Evolutionary conservation across 2,329 filamentous ascomycete species (phyloP).

Genomic region (Fusarium hostae): DNA sequence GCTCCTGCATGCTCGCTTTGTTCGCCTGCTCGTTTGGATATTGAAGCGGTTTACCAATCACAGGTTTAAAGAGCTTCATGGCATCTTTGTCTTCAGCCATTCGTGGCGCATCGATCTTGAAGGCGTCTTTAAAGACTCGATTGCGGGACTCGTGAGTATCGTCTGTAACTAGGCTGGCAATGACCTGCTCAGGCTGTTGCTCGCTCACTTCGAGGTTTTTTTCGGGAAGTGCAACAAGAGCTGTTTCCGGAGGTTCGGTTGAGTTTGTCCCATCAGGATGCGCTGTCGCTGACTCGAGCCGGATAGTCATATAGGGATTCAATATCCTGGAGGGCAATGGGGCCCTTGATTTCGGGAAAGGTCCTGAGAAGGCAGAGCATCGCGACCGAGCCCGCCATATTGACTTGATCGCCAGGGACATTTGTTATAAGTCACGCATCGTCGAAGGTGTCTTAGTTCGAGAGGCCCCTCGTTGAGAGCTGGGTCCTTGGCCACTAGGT

Average conservation of each 20-base stretch:
- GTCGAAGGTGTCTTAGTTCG: conserved; percentile 26
- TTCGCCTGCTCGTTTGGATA: conserved; percentile 45
- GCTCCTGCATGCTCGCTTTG: conserved; percentile 34
- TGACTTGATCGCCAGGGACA: conserved; percentile 59
- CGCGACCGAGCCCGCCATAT: conserved; percentile 55
- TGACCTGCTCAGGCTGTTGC: conserved; percentile 9
- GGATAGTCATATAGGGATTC: conserved; percentile 19
- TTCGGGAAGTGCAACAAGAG: neutral
- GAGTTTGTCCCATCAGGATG: neutral
- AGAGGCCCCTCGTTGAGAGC: conserved; percentile 18
- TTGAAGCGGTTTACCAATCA: conserved; percentile 43
- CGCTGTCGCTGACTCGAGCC: conserved; percentile 37
- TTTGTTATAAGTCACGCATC: conserved; percentile 56
- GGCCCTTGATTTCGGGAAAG: conserved; percentile 35
- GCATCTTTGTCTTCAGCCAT: conserved; percentile 30
- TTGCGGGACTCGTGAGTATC: conserved; percentile 40
- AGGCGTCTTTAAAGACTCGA: conserved; percentile 45
- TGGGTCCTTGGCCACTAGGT: conserved; percentile 6
- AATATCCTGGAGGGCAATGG: conserved; percentile 32
- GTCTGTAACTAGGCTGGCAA: conserved; percentile 23
- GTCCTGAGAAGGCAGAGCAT: conserved; percentile 44
- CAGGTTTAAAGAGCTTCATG: conserved; percentile 40
- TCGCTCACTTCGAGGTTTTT: conserved; percentile 6
- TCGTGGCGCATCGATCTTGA: conserved; percentile 37
- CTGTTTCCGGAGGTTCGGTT: conserved; percentile 2